Evolutionary conservation across 768 basidiomycete genomes (phyloP), one percentile per base, ranked within the genome.

Genomic region (Boletus rufocinnamomeus): DNA sequence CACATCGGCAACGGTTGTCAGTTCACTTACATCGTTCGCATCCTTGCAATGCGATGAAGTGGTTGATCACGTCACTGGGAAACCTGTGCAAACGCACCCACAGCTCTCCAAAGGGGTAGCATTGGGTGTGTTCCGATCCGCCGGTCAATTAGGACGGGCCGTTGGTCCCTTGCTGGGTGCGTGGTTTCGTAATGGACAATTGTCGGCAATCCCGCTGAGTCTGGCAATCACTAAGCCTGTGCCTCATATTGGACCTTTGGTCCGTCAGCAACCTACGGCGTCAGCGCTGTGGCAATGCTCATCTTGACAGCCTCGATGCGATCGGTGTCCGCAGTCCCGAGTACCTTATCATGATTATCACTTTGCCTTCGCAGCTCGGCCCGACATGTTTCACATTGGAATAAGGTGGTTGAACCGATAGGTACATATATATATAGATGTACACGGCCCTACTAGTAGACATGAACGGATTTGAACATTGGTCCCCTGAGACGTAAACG

Each of bases 1-100:
- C 77, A 97, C 96, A 6, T 91, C 88, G 60, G 95, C 96, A 6
- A 97, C 94, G 1, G 95, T 97, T 50, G 96, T 99, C 61, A 98
- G 91, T 68, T 85, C 92, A 10, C 78, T 99, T 63, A 99, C 94
- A 38, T 87, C 95, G 27, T 85, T 88, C 61, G 96, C 95, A 11
- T 95, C 93, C 16, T 71, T 95, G 63, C 93, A 95, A 74, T 95
- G 93, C 62, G 91, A 96, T 68, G 91, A 94, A 30, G 80, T 74
- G 13, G 71, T 82, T 17, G 84, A 87, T 67, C 72, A 76, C 10
- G 78, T 78, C 40, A 85, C 83, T 1, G 84, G 84, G 10, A 86
- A 89, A 68, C 73, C 80, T 1, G 61, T 71, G 10, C 75, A 77
- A 60, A 79, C 81, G 61, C 83, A 89, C 63, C 84, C 88, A 2